These are phyloP conservation scores for Entoloma clypeatum DNA, from an alignment of 1,284 basidiomycete species.

Conservation along the genomic window DNA sequence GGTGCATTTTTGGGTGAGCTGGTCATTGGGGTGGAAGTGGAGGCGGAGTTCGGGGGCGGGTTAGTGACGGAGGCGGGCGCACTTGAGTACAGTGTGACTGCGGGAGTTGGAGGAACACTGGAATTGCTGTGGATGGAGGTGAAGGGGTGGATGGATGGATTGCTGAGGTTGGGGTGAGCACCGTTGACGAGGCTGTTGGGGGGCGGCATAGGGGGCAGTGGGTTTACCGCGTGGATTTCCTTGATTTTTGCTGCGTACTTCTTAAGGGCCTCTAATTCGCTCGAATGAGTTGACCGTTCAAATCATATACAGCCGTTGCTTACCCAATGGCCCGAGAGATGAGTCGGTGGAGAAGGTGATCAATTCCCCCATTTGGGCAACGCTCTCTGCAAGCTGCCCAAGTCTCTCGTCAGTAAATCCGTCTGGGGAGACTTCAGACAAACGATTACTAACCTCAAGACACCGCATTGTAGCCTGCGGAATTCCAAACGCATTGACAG, in stretches of 20 bases:
- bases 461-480: conserved; percentile 83
- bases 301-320: conserved; percentile 24
- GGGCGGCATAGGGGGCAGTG: conserved; percentile 13
- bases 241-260: conserved; percentile 45
- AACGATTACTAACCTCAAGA: conserved; percentile 52
- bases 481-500: conserved; percentile 80
- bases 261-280: conserved; percentile 37
- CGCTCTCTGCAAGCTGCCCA: conserved; percentile 67
- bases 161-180: conserved; percentile 16
- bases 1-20: conserved; percentile 48
- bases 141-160: conserved; percentile 17
- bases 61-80: conserved; percentile 41
- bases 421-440: neutral
- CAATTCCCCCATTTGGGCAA: conserved; percentile 70
- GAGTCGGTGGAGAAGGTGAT: conserved; percentile 58
- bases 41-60: conserved; percentile 26
- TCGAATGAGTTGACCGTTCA: conserved; percentile 1
- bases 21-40: conserved; percentile 22
- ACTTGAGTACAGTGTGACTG: conserved; percentile 46
- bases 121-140: conserved; percentile 15
- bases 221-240: conserved; percentile 29
- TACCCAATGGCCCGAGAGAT: conserved; percentile 60
- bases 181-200: conserved; percentile 20
- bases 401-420: neutral
- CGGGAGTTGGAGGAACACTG: conserved; percentile 21